Conservation (phyloP, 169 alveolate species). For the Hammondia hammondi region DNA sequence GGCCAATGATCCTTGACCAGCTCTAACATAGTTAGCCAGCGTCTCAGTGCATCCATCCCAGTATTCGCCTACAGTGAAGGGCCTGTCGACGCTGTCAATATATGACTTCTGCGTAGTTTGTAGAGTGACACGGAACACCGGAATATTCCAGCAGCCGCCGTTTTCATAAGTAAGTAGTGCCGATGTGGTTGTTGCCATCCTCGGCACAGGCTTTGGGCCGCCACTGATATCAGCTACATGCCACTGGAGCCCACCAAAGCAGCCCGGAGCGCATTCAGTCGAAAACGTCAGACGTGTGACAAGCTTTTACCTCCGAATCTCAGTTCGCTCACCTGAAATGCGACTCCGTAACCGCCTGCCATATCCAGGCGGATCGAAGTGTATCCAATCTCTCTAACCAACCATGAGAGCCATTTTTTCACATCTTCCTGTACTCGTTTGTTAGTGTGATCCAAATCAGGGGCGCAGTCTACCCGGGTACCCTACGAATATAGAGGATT, state of each 20-base stretch:
- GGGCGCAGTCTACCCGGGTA: conserved; percentile 48
- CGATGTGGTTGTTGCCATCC: background rate
- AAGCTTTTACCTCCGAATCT: too few species aligned
- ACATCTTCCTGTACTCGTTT: conserved; percentile 36
- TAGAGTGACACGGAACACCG: background rate
- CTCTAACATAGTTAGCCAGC: conserved; percentile 49
- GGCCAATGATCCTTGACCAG: conserved; percentile 46
- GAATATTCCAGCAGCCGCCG: background rate
- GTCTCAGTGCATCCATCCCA: conserved; percentile 42
- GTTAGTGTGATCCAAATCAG: conserved; percentile 51
- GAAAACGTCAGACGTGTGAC: too few species aligned
- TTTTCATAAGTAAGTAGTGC: background rate
- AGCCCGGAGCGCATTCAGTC: background rate
- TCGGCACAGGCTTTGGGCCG: too few species aligned
- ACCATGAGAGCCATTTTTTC: conserved; percentile 30
- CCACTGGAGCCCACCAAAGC: background rate
- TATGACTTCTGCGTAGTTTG: background rate
- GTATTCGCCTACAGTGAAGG: conserved; percentile 57
- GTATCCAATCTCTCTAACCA: conserved; percentile 40
- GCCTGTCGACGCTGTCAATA: conserved; percentile 45
- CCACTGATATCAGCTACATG: too few species aligned
- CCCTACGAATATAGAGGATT: background rate
- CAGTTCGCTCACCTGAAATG: conserved; percentile 21
- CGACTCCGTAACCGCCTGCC: conserved; percentile 54
- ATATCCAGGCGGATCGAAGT: conserved; percentile 41